Conservation (phyloP, 768 basidiomycete species). For the Termitomyces sp. region DNA sequence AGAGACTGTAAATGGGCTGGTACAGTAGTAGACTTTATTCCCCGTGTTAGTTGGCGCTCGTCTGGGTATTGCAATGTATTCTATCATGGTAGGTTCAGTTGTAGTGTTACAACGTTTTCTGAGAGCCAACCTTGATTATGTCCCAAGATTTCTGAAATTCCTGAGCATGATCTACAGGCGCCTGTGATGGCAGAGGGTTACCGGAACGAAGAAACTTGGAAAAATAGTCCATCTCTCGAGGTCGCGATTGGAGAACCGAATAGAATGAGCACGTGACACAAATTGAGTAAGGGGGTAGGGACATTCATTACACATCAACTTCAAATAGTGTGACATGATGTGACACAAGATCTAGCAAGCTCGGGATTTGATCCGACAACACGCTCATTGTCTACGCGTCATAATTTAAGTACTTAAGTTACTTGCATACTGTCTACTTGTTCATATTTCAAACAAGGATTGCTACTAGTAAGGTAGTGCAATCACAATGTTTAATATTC, state of each 20-base stretch:
- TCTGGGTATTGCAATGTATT: slow-evolving; percentile 83
- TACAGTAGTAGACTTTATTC: slow-evolving; percentile 78
- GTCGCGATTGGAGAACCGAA: background rate
- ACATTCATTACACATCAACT: too few species aligned
- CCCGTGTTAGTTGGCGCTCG: slow-evolving; percentile 78
- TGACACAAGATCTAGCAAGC: too few species aligned
- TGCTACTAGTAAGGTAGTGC: too few species aligned
- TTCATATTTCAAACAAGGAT: too few species aligned
- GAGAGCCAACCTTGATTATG: slow-evolving; percentile 52
- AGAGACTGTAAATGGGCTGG: slow-evolving; percentile 71
- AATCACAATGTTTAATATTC: too few species aligned
- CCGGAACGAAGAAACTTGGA: slow-evolving; percentile 65
- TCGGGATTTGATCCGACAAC: too few species aligned
- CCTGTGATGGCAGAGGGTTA: slow-evolving; percentile 40
- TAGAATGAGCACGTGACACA: slow-evolving; percentile 3
- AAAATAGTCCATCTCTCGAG: slow-evolving; percentile 74
- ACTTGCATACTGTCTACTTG: too few species aligned
- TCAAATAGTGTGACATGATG: too few species aligned
- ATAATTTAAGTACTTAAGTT: too few species aligned
- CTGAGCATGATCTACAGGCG: slow-evolving; percentile 55
- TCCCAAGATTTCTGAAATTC: slow-evolving; percentile 79
- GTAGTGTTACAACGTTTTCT: background rate
- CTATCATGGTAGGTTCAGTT: slow-evolving; percentile 31
- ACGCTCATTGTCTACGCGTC: too few species aligned
- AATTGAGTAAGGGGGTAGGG: too few species aligned